These are phyloP conservation scores for Carex scoparia DNA, from an alignment of 176 grass and related monocot genomes.

Conservation along the genomic window DNA sequence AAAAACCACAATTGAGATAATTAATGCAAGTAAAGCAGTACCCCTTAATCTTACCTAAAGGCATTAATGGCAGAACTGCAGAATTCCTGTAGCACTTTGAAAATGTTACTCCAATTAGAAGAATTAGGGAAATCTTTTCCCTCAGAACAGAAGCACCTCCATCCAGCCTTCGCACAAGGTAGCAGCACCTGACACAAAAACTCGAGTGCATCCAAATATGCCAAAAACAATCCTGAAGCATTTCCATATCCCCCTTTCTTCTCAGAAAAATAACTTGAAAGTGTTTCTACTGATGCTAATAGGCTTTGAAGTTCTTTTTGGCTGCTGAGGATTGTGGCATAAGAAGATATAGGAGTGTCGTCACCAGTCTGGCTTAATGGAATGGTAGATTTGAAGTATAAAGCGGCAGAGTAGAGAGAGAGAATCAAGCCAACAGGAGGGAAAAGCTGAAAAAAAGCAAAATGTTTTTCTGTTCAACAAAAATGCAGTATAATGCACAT, in stretches of 20 bases:
- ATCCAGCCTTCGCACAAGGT: conserved; percentile 36
- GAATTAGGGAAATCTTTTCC: conserved; percentile 30
- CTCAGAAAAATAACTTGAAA: conserved; percentile 32
- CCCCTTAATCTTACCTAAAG: conserved; percentile 39
- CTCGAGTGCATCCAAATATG: conserved; percentile 70
- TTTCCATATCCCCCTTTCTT: conserved; percentile 12
- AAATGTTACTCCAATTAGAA: conserved; percentile 31
- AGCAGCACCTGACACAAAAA: conserved; percentile 60
- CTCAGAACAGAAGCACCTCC: conserved; percentile 44
- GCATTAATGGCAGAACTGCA: conserved; percentile 43
- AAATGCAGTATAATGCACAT: conserved; percentile 11
- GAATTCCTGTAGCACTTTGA: conserved; percentile 43
- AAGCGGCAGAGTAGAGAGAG: conserved; percentile 57
- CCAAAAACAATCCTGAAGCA: conserved; percentile 31
- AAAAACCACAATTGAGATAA: neutral
- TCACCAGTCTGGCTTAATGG: conserved; percentile 33
- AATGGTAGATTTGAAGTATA: conserved; percentile 32
- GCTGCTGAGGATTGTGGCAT: conserved; percentile 19
- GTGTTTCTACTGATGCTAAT: conserved; percentile 25
- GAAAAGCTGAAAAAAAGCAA: conserved; percentile 40
- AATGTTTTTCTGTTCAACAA: conserved; percentile 21
- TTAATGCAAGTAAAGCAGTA: conserved; percentile 12
- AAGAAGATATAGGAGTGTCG: conserved; percentile 7
- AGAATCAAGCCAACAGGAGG: conserved; percentile 43
- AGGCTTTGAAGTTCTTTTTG: conserved; percentile 35